Evolutionary conservation across 352 stramenopile species (phyloP).

Genomic region (Pythium insidiosum): DNA sequence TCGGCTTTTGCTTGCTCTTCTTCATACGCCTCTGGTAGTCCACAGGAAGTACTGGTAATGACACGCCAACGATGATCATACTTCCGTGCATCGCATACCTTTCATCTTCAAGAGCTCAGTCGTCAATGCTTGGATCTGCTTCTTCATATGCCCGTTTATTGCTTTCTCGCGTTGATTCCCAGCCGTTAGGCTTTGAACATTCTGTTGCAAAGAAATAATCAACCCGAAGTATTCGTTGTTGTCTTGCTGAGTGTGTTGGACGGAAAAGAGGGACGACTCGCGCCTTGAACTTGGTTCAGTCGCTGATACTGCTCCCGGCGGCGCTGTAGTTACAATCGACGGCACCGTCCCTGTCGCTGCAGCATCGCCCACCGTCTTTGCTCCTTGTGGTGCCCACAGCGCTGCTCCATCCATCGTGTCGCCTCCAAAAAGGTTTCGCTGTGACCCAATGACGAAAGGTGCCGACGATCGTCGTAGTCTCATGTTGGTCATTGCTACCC

Average conservation of each 20-base stretch:
- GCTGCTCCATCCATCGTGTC: neutral
- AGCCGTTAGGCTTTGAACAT: constrained; percentile 27
- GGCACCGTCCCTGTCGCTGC: too few species aligned
- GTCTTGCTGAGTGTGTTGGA: constrained; percentile 17
- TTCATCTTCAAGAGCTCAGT: constrained; percentile 23
- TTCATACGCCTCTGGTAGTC: constrained; percentile 25
- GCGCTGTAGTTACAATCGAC: too few species aligned
- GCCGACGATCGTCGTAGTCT: constrained; percentile 6
- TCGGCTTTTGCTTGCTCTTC: constrained; percentile 43
- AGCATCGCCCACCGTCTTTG: too few species aligned
- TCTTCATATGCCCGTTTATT: constrained; percentile 25
- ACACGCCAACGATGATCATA: neutral
- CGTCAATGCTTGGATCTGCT: constrained; percentile 25
- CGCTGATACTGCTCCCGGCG: too few species aligned
- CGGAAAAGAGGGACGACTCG: constrained; percentile 12
- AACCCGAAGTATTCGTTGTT: constrained; percentile 19
- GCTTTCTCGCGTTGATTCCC: constrained; percentile 44
- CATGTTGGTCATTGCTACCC: neutral
- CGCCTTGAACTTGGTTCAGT: neutral
- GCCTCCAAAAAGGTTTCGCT: constrained; percentile 4
- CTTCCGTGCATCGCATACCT: constrained; percentile 12
- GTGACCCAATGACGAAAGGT: constrained; percentile 9
- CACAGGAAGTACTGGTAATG: neutral
- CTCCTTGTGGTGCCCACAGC: too few species aligned
- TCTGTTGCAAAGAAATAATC: constrained; percentile 36